These are phyloP conservation scores for Saitozyma sp. DNA, from an alignment of 768 basidiomycete genomes.

Conservation along the genomic window DNA sequence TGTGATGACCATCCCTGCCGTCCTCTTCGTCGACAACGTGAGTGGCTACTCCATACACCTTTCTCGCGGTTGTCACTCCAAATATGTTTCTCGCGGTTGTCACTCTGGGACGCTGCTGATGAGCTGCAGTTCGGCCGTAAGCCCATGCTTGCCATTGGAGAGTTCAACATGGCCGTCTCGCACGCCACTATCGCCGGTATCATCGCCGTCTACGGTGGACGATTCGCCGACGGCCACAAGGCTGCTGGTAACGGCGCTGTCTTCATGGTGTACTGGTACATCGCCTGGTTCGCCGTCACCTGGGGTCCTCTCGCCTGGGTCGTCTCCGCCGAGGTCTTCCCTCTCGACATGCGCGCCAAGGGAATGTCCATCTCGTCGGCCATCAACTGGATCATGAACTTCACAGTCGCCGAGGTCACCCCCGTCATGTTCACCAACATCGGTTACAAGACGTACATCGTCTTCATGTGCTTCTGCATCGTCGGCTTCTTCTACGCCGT, in stretches of 20 bases:
- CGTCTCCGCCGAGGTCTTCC: constrained; percentile 65
- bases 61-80: not conserved
- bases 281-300: constrained; percentile 72
- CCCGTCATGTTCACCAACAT: constrained; percentile 70
- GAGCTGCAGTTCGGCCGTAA: constrained; percentile 61
- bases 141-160: constrained; percentile 57
- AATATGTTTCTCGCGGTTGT: not conserved
- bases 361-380: constrained; percentile 73
- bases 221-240: constrained; percentile 59
- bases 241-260: constrained; percentile 67
- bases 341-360: constrained; percentile 66
- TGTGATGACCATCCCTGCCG: constrained; percentile 76
- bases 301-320: constrained; percentile 77
- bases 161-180: constrained; percentile 52
- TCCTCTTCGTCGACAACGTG: constrained; percentile 72
- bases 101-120: not conserved
- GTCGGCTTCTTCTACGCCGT: constrained; percentile 69
- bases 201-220: constrained; percentile 55
- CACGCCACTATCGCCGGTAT: constrained; percentile 71
- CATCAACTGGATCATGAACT: constrained; percentile 57
- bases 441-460: constrained; percentile 70
- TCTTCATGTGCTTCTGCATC: constrained; percentile 62
- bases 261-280: constrained; percentile 68
- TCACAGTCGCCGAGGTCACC: constrained; percentile 64
- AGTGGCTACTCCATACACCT: not conserved